These are phyloP conservation scores for Lipomyces sp. DNA, from an alignment of 805 yeast species.

Conservation along the genomic window DNA sequence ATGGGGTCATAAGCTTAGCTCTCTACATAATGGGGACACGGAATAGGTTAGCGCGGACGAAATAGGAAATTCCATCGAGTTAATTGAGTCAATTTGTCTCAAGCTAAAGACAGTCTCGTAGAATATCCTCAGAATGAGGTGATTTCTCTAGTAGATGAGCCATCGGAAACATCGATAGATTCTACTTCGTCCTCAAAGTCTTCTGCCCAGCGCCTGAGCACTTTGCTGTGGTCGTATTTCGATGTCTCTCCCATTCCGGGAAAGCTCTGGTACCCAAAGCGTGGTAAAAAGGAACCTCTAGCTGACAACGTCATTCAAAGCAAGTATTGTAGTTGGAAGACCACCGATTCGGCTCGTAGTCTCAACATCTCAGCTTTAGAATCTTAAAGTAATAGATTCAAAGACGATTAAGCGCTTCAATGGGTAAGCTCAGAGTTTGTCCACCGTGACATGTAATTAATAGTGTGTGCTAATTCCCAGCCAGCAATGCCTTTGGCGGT, in stretches of 20 bases:
- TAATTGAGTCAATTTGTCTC: too few relatives aligned
- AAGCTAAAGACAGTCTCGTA: too few relatives aligned
- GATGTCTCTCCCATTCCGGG: slow-evolving; percentile 4
- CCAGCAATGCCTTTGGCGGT: neutral
- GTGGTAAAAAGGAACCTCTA: slow-evolving; percentile 3
- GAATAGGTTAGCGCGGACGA: too few relatives aligned
- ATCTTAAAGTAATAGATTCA: too few relatives aligned
- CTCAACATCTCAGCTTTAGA: too few relatives aligned
- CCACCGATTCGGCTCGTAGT: neutral
- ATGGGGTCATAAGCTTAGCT: too few relatives aligned
- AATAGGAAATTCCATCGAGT: too few relatives aligned
- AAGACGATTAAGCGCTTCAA: too few relatives aligned
- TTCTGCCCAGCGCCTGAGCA: neutral
- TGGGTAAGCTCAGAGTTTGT: too few relatives aligned
- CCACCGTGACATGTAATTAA: too few relatives aligned
- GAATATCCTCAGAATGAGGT: neutral
- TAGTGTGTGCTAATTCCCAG: too few relatives aligned
- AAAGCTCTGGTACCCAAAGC: neutral
- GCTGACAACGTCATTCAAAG: neutral
- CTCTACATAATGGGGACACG: too few relatives aligned
- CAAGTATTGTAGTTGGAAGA: neutral
- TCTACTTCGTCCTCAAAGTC: neutral
- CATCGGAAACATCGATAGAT: neutral
- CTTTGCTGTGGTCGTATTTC: slow-evolving; percentile 7
- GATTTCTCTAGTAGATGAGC: neutral